Conservation (phyloP, 345 rosid species). For the Capsella bursapastoris region DNA sequence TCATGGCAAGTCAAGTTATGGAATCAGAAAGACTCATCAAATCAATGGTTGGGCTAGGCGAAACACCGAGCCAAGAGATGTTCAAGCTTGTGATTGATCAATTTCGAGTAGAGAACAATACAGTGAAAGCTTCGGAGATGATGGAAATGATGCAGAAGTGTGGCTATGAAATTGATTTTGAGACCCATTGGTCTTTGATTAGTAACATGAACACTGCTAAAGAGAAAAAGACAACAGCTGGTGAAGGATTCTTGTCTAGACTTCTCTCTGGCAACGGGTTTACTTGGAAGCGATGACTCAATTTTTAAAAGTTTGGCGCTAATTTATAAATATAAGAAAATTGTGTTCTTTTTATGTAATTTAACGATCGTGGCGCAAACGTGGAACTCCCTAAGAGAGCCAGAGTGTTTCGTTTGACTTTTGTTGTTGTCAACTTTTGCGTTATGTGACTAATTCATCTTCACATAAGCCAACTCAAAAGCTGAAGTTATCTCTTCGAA, state of each 20-base stretch:
- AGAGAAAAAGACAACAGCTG: slow-evolving; percentile 41
- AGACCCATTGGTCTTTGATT: slow-evolving; percentile 81
- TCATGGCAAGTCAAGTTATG: slow-evolving; percentile 45
- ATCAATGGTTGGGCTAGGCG: slow-evolving; percentile 53
- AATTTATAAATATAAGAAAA: background rate
- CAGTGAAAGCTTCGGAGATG: slow-evolving; percentile 61
- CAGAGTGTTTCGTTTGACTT: background rate
- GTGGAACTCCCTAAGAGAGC: background rate
- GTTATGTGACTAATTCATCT: background rate
- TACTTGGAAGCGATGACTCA: slow-evolving; percentile 38
- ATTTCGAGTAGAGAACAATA: slow-evolving; percentile 59
- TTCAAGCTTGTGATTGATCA: slow-evolving; percentile 54
- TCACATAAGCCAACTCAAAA: slow-evolving; percentile 35
- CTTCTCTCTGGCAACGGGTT: slow-evolving; percentile 77
- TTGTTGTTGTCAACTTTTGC: background rate
- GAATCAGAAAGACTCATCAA: slow-evolving; percentile 64
- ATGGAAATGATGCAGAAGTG: slow-evolving; percentile 64
- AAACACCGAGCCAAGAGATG: slow-evolving; percentile 65
- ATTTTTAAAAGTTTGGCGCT: background rate
- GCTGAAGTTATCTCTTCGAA: background rate
- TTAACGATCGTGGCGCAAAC: background rate
- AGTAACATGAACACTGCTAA: slow-evolving; percentile 59
- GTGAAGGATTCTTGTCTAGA: slow-evolving; percentile 68
- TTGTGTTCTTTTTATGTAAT: background rate
- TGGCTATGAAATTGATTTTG: slow-evolving; percentile 71